Base-by-base conservation (phyloP, 305 asterid species). In the Fraxinus latifolia region DNA sequence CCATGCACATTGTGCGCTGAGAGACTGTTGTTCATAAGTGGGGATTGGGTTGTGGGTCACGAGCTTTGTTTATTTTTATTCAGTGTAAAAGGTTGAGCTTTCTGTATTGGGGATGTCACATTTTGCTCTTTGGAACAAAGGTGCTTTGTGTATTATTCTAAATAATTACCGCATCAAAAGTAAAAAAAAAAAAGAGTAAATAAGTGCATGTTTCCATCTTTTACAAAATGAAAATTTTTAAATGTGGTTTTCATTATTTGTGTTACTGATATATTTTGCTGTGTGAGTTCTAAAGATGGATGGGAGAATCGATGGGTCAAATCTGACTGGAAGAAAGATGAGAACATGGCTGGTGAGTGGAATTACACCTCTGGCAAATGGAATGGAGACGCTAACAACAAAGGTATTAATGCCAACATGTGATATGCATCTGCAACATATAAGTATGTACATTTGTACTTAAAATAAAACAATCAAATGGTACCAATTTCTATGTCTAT, bases 261-360 rank as follows among this genome's bases (percentile, higher is more conserved):
- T 79, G 15, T 2, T 44, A 47, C 29, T 58, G 25, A 77, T 3
- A 25, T 27, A 19, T 7, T 29, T 27, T n/a, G 47, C 32, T 76
- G 33, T 19, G 47, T 83, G n/a, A 62, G 70, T 44, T 27, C 27
- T 44, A 29, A 32, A 96, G 99, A 91, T 84, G 99, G 97, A 78
- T 96, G 98, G 99, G 98, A 93, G 85, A 90, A 84, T 37, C 84
- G 93, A 62, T 96, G 99, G 99, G 97, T 96, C 74, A 92, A 91
- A 85, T 96, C 99, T 32, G 99, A 96, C 60, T 96, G 99, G 99
- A 96, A 94, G 91, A 96, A 86, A 77, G 98, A 96, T n/a, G 98
- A 96, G 36, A 93, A 89, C 88, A 68, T 82, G 82, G 99, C 98
- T 27, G 99, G 99, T 0, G 97, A 92, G 87, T 96, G 98, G 99